Evolutionary conservation across 2,329 filamentous ascomycete species (phyloP), one percentile per base, ranked within the genome.

Genomic region (Ophiognomonia clavigignenti-juglandacearum): DNA sequence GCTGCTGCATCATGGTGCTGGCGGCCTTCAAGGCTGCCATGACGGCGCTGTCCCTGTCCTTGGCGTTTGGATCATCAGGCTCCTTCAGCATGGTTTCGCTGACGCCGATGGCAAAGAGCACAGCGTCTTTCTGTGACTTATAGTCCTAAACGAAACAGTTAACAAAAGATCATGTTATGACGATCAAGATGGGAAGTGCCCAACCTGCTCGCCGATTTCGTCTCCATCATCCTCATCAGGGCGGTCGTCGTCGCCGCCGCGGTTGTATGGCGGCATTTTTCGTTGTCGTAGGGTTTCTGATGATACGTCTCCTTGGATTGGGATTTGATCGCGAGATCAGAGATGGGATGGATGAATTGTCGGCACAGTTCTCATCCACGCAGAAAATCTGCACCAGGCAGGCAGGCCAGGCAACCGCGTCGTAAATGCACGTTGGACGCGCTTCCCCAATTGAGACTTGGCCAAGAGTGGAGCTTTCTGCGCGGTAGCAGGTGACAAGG

Each of bases 1-100:
- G 88, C 69, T 97, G 92, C 68, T 97, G 89, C 88, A 98, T 96
- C 44, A 98, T 74, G 60, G 89, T 82, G 60, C 95, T 95, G 48
- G 92, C 93, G 59, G 89, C 96, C 74, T 96, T 96, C 41, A 98
- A 69, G 4, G 93, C 91, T 14, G 92, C 91, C 43, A 85, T 77
- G 1, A 89, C 75, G 4, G 92, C 83, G 37, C 86, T 91, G 59
- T 92, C 88, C 48, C 74, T 82, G 54, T 88, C 85, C 67, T 88
- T 95, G 42, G 83, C 78, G 51, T 79, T 75, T 6, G 75, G 75
- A 3, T 74, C 69, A 3, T 81, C 77, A 19, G 88, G 88, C 35
- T 71, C 71, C 56, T 72, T 71, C 53, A 97, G 72, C 92, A 97
- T 98, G 0, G 89, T 90, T 31, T 81, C 69, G 73, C 87, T 96